Conservation (phyloP, 75 land plant genomes). For the Azolla pinnata region DNA sequence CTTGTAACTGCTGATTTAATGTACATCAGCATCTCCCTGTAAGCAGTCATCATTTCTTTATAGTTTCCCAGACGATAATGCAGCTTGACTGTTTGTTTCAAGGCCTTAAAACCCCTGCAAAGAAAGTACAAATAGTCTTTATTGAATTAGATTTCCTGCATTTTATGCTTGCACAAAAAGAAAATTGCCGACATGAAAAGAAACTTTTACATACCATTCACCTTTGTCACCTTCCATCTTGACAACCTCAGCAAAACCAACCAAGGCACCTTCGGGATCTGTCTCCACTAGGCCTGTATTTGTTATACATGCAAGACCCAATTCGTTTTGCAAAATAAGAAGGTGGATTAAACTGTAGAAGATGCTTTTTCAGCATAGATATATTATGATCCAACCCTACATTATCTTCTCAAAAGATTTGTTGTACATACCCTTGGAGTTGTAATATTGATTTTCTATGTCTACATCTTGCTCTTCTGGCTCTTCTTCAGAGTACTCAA, state of each 20-base stretch:
- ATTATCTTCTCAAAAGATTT: too few relatives aligned
- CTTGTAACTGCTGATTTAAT: slow-evolving; percentile 94
- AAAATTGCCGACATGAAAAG: neutral
- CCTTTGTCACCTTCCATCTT: slow-evolving; percentile 93
- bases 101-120: slow-evolving; percentile 92
- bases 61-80: slow-evolving; percentile 77
- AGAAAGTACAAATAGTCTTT: slow-evolving; percentile 1
- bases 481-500: slow-evolving; percentile 96
- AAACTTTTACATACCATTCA: slow-evolving; percentile 60
- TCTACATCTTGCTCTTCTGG: slow-evolving; percentile 97
- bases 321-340: too few relatives aligned
- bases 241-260: slow-evolving; percentile 92
- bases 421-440: slow-evolving; percentile 61
- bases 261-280: slow-evolving; percentile 83
- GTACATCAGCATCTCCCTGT: slow-evolving; percentile 91
- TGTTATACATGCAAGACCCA: neutral
- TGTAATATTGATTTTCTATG: slow-evolving; percentile 95
- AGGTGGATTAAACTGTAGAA: too few relatives aligned
- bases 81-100: slow-evolving; percentile 95
- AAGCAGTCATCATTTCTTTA: slow-evolving; percentile 93
- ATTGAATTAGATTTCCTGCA: neutral
- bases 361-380: neutral
- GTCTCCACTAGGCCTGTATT: slow-evolving; percentile 75
- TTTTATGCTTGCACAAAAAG: neutral
- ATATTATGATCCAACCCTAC: too few relatives aligned